A percentile compares a stretch with the other conserved stretches of the same genome.
Conservation (phyloP, 768 basidiomycete genomes). For the Dentipellis sp. region DNA sequence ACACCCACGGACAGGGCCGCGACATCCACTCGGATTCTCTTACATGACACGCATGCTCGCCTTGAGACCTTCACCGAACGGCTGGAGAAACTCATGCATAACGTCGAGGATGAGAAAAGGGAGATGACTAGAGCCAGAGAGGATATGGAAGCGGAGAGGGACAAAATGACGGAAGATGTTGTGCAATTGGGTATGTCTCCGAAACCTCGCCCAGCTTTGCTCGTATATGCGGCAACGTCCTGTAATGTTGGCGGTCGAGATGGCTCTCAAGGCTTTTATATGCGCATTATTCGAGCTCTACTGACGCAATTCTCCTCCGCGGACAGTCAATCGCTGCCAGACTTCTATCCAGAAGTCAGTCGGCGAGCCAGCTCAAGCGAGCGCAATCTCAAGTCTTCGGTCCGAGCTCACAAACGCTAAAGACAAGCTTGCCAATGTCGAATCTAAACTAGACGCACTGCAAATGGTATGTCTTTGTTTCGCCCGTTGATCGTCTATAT, state of each 20-base stretch:
- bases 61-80: constrained; percentile 57
- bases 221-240: background rate
- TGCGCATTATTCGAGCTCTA: background rate
- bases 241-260: background rate
- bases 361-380: constrained; percentile 45
- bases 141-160: constrained; percentile 52
- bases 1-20: constrained; percentile 50
- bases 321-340: constrained; percentile 55
- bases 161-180: constrained; percentile 45
- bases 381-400: constrained; percentile 12
- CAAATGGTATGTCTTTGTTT: constrained; percentile 4
- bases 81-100: constrained; percentile 41
- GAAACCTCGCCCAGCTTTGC: background rate
- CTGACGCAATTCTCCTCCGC: background rate
- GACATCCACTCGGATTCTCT: constrained; percentile 61
- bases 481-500: background rate
- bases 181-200: constrained; percentile 41
- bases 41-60: constrained; percentile 66
- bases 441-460: constrained; percentile 9
- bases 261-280: background rate
- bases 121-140: constrained; percentile 46
- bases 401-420: constrained; percentile 10
- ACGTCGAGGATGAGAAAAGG: constrained; percentile 40
- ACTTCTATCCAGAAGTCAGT: constrained; percentile 48
- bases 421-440: constrained; percentile 15